Base-by-base conservation (phyloP, 768 basidiomycete genomes). In the Cytidiella melzeri region DNA sequence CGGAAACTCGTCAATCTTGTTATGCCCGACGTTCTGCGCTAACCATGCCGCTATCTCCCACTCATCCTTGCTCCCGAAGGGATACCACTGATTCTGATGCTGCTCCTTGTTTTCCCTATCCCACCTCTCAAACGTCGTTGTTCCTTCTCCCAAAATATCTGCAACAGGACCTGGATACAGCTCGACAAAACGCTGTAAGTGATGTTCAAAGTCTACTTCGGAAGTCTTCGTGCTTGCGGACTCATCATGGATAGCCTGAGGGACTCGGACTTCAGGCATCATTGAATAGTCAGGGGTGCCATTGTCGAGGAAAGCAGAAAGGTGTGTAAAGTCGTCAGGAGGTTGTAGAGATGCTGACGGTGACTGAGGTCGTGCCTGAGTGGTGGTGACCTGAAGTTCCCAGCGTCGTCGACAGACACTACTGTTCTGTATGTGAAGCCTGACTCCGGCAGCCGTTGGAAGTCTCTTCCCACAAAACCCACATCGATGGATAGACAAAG, bases 1-100 rank as follows among this genome's bases (percentile, higher is more conserved):
- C 38, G 62, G 34, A 44, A 56, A 65, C 20, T 59, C 39, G 19
- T 64, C 56, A 13, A 61, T 58, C 39, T 59, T 34, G 11, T 43
- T 52, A 18, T 64, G 61, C 1, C 46, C 52, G 11, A 59, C 12
- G 4, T 42, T 52, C 15, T 42, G 51, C 1, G 55, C 13, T 28
- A 60, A 27, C 55, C 59, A 62, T 1, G 40, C 26, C 2, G 55
- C 57, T 0, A 62, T 43, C n/a, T 53, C 34, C 34, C 48, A n/a
- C n/a, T n/a, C n/a, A n/a, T n/a, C n/a, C n/a, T n/a, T n/a, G n/a
- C n/a, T n/a, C n/a, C n/a, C n/a, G 34, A 57, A 61, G 10, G 59
- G 54, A 4, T 51, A 43, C 53, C 54, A 61, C 13, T 38, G 47
- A 3, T 36, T 13, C 19, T 28, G 27, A 5, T 36, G 36, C 3